Base-by-base conservation (phyloP, 495 filamentous ascomycete species). In the Stereocaulon alpinum region DNA sequence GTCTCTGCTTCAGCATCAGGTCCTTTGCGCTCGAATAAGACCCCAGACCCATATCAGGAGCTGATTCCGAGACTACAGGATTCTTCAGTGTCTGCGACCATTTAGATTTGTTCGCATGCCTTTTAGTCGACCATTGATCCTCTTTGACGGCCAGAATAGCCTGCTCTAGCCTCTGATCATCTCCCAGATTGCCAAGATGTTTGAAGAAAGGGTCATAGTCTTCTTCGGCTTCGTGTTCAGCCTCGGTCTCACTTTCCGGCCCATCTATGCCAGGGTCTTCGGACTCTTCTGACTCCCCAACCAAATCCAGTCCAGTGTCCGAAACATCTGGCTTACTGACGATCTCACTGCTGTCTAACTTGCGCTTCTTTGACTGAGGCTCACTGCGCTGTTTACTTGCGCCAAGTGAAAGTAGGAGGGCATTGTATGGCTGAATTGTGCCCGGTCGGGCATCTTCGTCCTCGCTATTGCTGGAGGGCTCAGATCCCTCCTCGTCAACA, bases 151-250 rank as follows among this genome's bases (percentile, higher is more conserved):
- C 69, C 63, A 84, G 69, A 29, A 91, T 72, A 51, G 76, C 75
- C 62, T 70, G 70, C 10, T 73, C 70, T 3, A 90, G 62, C 20
- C 77, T 70, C 0, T 42, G 41, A 6, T 77, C 72, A 42, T 85
- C 80, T 18, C 87, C 79, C 2, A 82, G 79, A 22, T 72, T 71
- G 32, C 80, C 78, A 70, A 95, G 92, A 69, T 96, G 92, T 40
- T 76, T 73, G 51, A 91, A 83, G 66, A 94, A 96, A 3, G 88
- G 84, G 69, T 95, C 91, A 2, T 75, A 74, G 29, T 70, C 68
- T 71, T 82, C 75, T 29, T 68, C 68, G 29, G 68, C 67, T 29
- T 82, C 81, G 58, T 83, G 77, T 4, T 58, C 71, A 44, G 72
- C 75, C 29, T 79, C 73, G n/a, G 66, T 71, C 37, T 72, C 71